Evolutionary conservation across 192 early-diverging fungal species (phyloP).

Genomic region (Coemansia sp.): DNA sequence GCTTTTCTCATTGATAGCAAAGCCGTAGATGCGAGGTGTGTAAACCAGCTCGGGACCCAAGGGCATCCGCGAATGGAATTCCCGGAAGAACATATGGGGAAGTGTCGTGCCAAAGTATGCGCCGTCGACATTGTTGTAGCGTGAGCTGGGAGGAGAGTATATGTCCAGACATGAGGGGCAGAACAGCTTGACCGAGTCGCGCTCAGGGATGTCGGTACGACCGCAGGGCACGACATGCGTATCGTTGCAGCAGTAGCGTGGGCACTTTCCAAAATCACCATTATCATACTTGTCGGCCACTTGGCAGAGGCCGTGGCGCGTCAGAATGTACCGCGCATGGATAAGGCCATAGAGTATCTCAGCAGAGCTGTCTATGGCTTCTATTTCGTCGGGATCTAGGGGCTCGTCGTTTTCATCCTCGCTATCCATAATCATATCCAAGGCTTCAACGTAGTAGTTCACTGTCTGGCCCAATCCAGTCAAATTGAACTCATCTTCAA

Average conservation of each 20-base stretch:
- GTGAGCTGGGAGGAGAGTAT: conserved; percentile 70
- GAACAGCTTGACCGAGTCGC: conserved; percentile 71
- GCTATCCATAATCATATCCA: conserved; percentile 94
- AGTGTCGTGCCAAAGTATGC: conserved; percentile 97
- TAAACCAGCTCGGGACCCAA: conserved; percentile 62
- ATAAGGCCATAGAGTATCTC: conserved; percentile 92
- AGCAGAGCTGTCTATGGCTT: conserved; percentile 79
- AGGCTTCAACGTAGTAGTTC: conserved; percentile 84
- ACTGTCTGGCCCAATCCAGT: conserved; percentile 84
- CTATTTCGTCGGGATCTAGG: conserved; percentile 66
- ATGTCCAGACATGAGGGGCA: conserved; percentile 82
- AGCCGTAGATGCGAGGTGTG: conserved; percentile 88
- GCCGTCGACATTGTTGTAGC: conserved; percentile 72
- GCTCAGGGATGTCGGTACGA: conserved; percentile 64
- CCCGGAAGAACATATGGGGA: conserved; percentile 87
- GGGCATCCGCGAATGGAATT: conserved; percentile 77
- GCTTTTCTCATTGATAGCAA: conserved; percentile 77
- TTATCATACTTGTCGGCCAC: conserved; percentile 79
- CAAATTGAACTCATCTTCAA: conserved; percentile 97
- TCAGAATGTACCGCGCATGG: conserved; percentile 90
- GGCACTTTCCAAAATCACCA: conserved; percentile 78
- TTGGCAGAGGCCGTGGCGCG: conserved; percentile 77
- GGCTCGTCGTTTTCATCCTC: conserved; percentile 59
- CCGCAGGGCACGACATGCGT: conserved; percentile 69
- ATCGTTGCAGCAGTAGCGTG: conserved; percentile 67